Evolutionary conservation across 805 yeast species (phyloP).

Genomic region (Zygoascus tannicola): DNA sequence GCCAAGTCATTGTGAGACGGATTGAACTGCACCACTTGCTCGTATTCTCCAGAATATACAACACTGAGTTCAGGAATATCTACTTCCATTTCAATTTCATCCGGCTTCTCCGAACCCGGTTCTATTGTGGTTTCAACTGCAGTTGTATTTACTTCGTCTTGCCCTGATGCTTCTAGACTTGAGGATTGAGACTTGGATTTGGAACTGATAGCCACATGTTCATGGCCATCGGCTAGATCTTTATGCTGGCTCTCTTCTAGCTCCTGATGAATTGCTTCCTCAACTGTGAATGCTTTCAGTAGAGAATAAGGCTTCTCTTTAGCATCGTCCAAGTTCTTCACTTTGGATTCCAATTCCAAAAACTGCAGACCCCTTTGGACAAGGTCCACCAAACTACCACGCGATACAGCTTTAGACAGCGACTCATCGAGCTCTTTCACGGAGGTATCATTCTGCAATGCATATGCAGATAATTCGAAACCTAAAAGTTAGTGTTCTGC

Average conservation of each 20-base stretch:
- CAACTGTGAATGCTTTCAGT: conserved; percentile 15
- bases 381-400: conserved; percentile 67
- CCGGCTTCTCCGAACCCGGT: background rate
- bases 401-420: conserved; percentile 39
- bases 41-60: conserved; percentile 1
- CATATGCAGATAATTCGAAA: conserved; percentile 64
- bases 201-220: background rate
- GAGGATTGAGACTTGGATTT: background rate
- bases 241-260: background rate
- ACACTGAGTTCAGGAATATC: conserved; percentile 2
- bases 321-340: conserved; percentile 21
- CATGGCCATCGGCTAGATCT: background rate
- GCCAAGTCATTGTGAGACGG: conserved; percentile 4
- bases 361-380: conserved; percentile 82
- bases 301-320: conserved; percentile 17
- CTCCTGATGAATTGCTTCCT: background rate
- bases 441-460: conserved; percentile 65
- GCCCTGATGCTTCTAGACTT: background rate
- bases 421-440: conserved; percentile 42
- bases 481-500: conserved; percentile 22
- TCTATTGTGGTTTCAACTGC: background rate
- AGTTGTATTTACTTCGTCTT: background rate
- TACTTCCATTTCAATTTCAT: conserved; percentile 5
- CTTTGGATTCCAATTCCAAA: conserved; percentile 56
- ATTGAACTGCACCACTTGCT: conserved; percentile 8